A percentile compares a stretch with the other conserved stretches of the same genome.
phyloP scores from a whole-genome alignment of 306 rosid species.

The Gillenia trifoliata region DNA sequence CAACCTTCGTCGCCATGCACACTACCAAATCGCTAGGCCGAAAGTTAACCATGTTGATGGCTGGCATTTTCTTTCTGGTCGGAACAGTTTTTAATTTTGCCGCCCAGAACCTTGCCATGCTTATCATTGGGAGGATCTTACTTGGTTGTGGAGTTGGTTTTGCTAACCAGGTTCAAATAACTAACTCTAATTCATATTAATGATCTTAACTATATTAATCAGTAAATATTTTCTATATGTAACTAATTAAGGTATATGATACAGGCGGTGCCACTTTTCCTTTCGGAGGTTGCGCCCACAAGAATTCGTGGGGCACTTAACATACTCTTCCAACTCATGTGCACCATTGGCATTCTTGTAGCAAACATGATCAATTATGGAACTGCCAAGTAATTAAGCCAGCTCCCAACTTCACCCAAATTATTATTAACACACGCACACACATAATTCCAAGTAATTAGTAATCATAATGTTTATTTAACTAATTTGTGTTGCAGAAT shows the following conservation, averaged over 20 bases:
- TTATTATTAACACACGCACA: neutral
- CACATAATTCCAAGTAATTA: too few relatives aligned
- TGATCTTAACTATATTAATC: neutral
- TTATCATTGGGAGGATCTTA: conserved; percentile 54
- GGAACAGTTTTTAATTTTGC: conserved; percentile 46
- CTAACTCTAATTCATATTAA: too few relatives aligned
- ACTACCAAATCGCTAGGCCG: conserved; percentile 45
- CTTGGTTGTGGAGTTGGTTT: conserved; percentile 78
- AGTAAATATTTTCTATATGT: neutral
- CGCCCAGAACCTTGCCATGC: conserved; percentile 53
- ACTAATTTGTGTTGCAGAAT: conserved; percentile 20
- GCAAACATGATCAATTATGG: conserved; percentile 53
- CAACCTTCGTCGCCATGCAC: conserved; percentile 49
- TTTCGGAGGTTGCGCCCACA: conserved; percentile 70
- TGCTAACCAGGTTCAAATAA: conserved; percentile 46
- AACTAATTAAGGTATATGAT: neutral
- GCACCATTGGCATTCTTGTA: conserved; percentile 56
- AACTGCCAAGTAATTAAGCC: conserved; percentile 38
- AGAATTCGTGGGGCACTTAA: conserved; percentile 68
- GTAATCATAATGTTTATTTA: too few relatives aligned
- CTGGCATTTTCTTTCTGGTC: conserved; percentile 45
- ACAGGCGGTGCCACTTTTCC: conserved; percentile 60
- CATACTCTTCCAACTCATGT: conserved; percentile 52
- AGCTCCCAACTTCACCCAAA: neutral
- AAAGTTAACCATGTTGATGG: conserved; percentile 52